These are phyloP conservation scores for Zygosaccharomyces sapae DNA, from an alignment of 1,139 yeast species.

Conservation along the genomic window DNA sequence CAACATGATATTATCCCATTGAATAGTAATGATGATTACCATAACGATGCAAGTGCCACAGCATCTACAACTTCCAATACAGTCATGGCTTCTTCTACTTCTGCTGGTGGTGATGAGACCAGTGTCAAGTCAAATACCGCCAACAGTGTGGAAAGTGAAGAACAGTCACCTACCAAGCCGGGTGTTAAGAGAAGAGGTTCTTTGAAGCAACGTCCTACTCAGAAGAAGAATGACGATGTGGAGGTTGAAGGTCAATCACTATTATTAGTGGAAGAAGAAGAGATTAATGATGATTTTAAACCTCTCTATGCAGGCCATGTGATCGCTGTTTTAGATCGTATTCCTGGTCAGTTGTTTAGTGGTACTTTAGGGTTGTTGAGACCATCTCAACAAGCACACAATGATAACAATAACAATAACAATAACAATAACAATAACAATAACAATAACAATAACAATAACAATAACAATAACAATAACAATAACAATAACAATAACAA, in stretches of 20 bases:
- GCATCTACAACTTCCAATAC: conserved; percentile 29
- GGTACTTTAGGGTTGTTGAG: conserved; percentile 91
- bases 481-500: too few species aligned
- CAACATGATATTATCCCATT: conserved; percentile 36
- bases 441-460: too few species aligned
- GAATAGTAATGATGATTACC: conserved; percentile 57
- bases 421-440: too few species aligned
- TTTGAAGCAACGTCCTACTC: conserved; percentile 92
- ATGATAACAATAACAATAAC: too few species aligned
- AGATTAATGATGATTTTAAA: conserved; percentile 84
- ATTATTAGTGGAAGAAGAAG: conserved; percentile 89
- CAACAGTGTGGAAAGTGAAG: conserved; percentile 32
- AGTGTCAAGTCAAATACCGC: conserved; percentile 20
- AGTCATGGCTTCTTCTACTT: conserved; percentile 7
- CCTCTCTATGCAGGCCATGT: conserved; percentile 98
- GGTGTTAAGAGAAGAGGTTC: conserved; percentile 81
- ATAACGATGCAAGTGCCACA: conserved; percentile 58
- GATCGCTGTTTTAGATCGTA: conserved; percentile 95
- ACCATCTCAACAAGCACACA: conserved; percentile 88
- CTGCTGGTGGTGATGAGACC: conserved; percentile 26
- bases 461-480: too few species aligned
- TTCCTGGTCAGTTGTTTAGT: conserved; percentile 91
- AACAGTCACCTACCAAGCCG: conserved; percentile 23
- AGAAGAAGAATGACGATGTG: conserved; percentile 95
- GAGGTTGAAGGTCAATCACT: conserved; percentile 97